phyloP scores from a whole-genome alignment of 805 yeast genomes.

The Debaryomyces castellii region DNA sequence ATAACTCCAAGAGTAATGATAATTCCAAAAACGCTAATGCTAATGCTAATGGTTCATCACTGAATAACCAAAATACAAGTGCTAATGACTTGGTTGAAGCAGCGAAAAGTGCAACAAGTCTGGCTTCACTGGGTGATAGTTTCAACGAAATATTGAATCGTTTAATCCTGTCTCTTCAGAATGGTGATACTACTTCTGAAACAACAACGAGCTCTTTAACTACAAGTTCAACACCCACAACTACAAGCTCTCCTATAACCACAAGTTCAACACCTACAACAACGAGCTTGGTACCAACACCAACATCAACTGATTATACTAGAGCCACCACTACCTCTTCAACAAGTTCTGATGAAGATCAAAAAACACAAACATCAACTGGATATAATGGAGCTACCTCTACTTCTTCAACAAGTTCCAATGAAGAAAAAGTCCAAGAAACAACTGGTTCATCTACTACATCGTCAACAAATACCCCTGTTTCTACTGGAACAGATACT shows the following conservation, averaged over 20 bases:
- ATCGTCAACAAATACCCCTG: background rate
- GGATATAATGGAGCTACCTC: background rate
- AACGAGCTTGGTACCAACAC: background rate
- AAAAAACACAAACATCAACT: no score
- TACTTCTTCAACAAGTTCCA: conserved; percentile 1
- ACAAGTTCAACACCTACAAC: background rate
- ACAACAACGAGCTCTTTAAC: background rate
- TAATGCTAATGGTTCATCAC: background rate
- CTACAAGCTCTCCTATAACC: no score
- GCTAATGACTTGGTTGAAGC: no score
- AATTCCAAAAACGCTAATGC: background rate
- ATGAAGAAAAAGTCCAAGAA: background rate
- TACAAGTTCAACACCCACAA: conserved; percentile 2
- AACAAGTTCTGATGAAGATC: background rate
- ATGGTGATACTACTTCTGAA: background rate
- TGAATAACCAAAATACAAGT: no score
- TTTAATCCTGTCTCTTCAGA: background rate
- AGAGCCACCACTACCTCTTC: background rate
- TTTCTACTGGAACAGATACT: background rate
- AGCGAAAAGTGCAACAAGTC: background rate
- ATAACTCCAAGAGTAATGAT: background rate
- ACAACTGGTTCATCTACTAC: background rate
- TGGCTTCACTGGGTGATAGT: background rate
- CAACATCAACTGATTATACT: background rate
- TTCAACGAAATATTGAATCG: background rate